Conservation (phyloP, 495 filamentous ascomycete species). For the Penicillium egyptiacum region DNA sequence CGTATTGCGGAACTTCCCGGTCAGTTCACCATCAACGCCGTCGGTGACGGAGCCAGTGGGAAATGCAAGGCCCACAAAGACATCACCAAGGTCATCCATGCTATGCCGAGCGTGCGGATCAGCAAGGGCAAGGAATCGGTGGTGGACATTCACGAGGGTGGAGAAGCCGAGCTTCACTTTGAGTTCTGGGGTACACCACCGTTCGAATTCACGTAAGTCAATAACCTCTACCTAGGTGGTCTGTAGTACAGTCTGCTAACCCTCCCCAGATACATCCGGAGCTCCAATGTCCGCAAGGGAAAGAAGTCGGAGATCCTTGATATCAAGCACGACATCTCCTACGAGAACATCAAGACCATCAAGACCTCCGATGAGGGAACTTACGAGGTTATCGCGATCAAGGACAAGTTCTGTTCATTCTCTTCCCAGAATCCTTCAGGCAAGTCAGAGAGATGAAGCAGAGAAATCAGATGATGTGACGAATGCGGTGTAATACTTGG, state of each 20-base stretch:
- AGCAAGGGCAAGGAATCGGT: slow-evolving; percentile 73
- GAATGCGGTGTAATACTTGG: slow-evolving; percentile 24
- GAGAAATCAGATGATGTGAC: slow-evolving; percentile 24
- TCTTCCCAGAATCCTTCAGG: slow-evolving; percentile 59
- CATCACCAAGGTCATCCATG: slow-evolving; percentile 79
- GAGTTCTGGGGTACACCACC: slow-evolving; percentile 94
- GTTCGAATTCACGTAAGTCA: slow-evolving; percentile 84
- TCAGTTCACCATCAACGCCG: slow-evolving; percentile 78
- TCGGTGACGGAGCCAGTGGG: slow-evolving; percentile 76
- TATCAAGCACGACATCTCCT: slow-evolving; percentile 79
- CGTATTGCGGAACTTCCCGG: slow-evolving; percentile 90
- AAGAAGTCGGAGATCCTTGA: slow-evolving; percentile 78
- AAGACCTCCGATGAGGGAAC: slow-evolving; percentile 88
- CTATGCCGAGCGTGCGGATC: slow-evolving; percentile 86
- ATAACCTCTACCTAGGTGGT: neutral
- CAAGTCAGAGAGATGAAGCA: slow-evolving; percentile 41
- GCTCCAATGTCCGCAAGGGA: slow-evolving; percentile 75
- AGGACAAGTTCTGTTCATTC: slow-evolving; percentile 86
- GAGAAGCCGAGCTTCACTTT: slow-evolving; percentile 86
- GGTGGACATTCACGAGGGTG: slow-evolving; percentile 94
- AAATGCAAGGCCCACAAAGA: slow-evolving; percentile 74
- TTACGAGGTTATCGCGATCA: slow-evolving; percentile 94
- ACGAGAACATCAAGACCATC: slow-evolving; percentile 76
- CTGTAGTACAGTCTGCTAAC: slow-evolving; percentile 13
- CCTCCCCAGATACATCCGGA: slow-evolving; percentile 70